Evolutionary conservation across 441 rosid species (phyloP).

Genomic region (Aquilaria agallochum): DNA sequence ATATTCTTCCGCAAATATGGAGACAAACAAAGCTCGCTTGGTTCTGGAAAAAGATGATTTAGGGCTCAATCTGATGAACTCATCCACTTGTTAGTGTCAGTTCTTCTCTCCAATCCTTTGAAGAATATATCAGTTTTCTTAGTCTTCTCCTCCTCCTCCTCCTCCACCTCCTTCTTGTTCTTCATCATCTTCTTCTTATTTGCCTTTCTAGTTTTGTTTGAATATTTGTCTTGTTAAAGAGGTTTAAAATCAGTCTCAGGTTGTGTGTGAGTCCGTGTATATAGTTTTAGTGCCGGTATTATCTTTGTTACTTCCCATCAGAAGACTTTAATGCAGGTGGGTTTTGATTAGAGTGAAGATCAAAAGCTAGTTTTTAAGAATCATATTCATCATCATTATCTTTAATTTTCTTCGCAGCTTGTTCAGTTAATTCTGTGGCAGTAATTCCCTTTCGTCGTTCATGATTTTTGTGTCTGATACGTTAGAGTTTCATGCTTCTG

Average conservation of each 20-base stretch:
- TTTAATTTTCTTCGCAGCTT: slow-evolving; percentile 13
- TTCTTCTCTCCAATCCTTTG: slow-evolving; percentile 8
- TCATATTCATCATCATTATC: slow-evolving; percentile 8
- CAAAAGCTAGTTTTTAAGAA: slow-evolving; percentile 19
- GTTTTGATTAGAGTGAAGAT: slow-evolving; percentile 30
- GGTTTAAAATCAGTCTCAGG: slow-evolving; percentile 25
- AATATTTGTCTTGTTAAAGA: slow-evolving; percentile 22
- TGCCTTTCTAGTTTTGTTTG: slow-evolving; percentile 10
- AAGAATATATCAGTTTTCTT: slow-evolving; percentile 16
- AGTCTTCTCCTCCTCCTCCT: not conserved
- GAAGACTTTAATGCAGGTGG: slow-evolving; percentile 34
- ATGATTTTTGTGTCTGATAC: slow-evolving; percentile 29
- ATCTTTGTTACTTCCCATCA: slow-evolving; percentile 18
- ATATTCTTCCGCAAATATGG: slow-evolving; percentile 29
- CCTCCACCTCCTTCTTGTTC: not conserved
- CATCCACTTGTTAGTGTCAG: slow-evolving; percentile 47
- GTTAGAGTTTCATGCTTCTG: slow-evolving; percentile 25
- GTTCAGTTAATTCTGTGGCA: slow-evolving; percentile 26
- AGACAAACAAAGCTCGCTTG: slow-evolving; percentile 60
- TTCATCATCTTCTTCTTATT: slow-evolving; percentile 12
- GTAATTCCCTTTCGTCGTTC: slow-evolving; percentile 16
- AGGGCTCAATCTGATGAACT: slow-evolving; percentile 85
- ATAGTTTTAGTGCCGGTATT: slow-evolving; percentile 32
- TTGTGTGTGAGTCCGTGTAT: slow-evolving; percentile 26
- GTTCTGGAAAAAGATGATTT: slow-evolving; percentile 73